These are phyloP conservation scores for Suhomyces coccinellae DNA, from an alignment of 1,139 yeast species.

Conservation along the genomic window DNA sequence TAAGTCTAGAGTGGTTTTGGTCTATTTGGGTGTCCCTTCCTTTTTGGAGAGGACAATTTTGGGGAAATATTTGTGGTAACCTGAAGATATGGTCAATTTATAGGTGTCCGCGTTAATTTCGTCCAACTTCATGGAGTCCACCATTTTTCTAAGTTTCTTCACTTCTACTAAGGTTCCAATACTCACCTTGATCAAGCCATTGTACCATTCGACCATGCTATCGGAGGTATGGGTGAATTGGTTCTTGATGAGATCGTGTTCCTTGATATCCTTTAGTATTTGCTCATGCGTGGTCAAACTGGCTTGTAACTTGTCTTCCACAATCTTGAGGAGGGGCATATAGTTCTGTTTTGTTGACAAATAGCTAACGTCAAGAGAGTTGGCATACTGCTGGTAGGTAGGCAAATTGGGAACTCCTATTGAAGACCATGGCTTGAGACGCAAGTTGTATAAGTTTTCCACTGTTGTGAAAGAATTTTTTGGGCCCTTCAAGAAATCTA, in stretches of 20 bases:
- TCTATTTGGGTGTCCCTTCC: not conserved
- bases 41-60: constrained; percentile 19
- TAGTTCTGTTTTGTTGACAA: constrained; percentile 10
- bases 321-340: constrained; percentile 11
- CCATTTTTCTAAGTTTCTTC: constrained; percentile 15
- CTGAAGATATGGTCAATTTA: constrained; percentile 23
- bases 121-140: constrained; percentile 9
- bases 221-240: constrained; percentile 20
- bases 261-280: constrained; percentile 11
- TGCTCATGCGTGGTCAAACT: constrained; percentile 13
- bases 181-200: constrained; percentile 29
- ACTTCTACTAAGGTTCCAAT: constrained; percentile 23
- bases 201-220: constrained; percentile 23
- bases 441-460: constrained; percentile 57
- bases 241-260: constrained; percentile 15
- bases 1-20: too few relatives aligned
- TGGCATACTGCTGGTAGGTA: constrained; percentile 36
- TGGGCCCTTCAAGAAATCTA: constrained; percentile 38
- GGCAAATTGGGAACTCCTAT: constrained; percentile 79
- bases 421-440: constrained; percentile 81
- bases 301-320: constrained; percentile 13
- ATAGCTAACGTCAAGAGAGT: constrained; percentile 17
- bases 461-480: constrained; percentile 40
- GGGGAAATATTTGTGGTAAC: constrained; percentile 46
- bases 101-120: constrained; percentile 12